These are phyloP conservation scores for Macaranga tanarius DNA, from an alignment of 441 rosid genomes.

Conservation along the genomic window DNA sequence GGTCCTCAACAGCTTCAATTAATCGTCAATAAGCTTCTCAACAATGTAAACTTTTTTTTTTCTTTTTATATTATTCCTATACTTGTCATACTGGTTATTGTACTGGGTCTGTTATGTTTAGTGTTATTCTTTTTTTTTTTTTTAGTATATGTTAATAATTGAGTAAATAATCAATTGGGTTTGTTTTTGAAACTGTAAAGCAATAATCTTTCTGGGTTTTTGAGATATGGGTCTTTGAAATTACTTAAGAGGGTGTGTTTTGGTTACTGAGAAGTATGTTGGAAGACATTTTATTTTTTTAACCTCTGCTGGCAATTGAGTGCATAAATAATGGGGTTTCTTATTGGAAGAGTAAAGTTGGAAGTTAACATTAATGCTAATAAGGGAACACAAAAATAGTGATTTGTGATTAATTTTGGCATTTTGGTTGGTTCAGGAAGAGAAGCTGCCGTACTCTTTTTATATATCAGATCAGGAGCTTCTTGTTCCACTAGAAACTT, in stretches of 20 bases:
- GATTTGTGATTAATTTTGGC: background rate
- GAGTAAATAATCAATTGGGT: background rate
- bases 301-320: background rate
- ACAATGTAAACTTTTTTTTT: constrained; percentile 46
- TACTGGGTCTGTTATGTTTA: background rate
- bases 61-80: background rate
- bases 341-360: background rate
- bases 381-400: background rate
- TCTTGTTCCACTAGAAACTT: constrained; percentile 70
- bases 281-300: background rate
- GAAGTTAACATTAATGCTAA: background rate
- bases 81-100: background rate
- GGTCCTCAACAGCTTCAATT: constrained; percentile 87
- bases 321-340: background rate
- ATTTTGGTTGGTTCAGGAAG: constrained; percentile 56
- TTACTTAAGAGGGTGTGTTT: background rate
- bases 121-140: background rate
- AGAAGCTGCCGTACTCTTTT: constrained; percentile 84
- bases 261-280: constrained; percentile 1
- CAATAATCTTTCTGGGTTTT: background rate
- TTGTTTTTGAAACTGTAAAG: background rate
- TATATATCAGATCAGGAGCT: constrained; percentile 89
- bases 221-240: background rate
- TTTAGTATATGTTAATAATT: background rate
- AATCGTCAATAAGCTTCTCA: constrained; percentile 82